These are phyloP conservation scores for Glycine tomentella DNA, from an alignment of 306 rosid genomes.

Conservation along the genomic window DNA sequence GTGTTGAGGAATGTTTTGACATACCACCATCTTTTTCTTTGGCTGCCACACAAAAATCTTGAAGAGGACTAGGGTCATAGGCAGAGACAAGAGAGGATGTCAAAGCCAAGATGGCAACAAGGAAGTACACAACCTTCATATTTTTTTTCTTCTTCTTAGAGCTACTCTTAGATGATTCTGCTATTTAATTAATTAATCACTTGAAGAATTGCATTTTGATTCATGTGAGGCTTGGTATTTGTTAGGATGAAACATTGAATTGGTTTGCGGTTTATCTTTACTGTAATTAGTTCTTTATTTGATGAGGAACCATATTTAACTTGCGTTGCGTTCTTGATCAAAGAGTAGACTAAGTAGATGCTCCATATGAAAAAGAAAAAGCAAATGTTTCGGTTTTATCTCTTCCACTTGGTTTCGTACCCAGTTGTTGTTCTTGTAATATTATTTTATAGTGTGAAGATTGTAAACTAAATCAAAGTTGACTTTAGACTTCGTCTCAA, in stretches of 20 bases:
- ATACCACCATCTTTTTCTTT: conserved; percentile 32
- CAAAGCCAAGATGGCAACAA: conserved; percentile 29
- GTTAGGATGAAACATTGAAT: not conserved
- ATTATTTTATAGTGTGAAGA: too few species aligned
- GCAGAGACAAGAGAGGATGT: conserved; percentile 41
- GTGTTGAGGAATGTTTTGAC: not conserved
- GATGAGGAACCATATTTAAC: not conserved
- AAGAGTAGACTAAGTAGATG: not conserved
- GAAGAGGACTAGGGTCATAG: conserved; percentile 49
- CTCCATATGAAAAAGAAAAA: too few species aligned
- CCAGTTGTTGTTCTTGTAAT: too few species aligned
- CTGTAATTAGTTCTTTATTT: not conserved
- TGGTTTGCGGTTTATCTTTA: not conserved
- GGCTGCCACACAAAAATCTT: conserved; percentile 33
- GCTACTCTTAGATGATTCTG: not conserved
- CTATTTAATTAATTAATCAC: not conserved
- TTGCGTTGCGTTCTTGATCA: not conserved
- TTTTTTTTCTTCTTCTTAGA: not conserved
- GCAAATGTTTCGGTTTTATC: too few species aligned
- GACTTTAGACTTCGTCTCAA: conserved; percentile 5
- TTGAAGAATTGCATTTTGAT: conserved; percentile 8
- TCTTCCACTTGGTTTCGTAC: too few species aligned
- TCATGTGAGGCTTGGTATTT: not conserved
- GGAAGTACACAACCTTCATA: not conserved
- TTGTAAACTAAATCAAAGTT: not conserved